Evolutionary conservation across 352 stramenopile species (phyloP), one percentile per base, ranked within the genome.

Genomic region (Pythium dissotocum): DNA sequence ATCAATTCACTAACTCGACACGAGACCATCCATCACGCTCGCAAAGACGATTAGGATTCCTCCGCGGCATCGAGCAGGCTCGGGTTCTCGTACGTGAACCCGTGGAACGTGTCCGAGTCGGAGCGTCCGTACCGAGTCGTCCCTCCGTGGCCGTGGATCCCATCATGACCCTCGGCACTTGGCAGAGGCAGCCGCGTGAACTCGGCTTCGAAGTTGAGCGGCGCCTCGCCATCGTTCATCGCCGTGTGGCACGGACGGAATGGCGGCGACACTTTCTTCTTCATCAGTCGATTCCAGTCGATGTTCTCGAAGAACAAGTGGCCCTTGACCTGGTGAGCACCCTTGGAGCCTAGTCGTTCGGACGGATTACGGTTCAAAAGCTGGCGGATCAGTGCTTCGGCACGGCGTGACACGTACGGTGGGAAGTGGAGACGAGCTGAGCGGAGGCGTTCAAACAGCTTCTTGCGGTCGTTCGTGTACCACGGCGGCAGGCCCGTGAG

Each of bases 401-500:
- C 84, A 1, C 82, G 79, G 13, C 83, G 77, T 13, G 88, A 95
- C 14, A 97, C 82, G 67, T 90, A 92, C 57, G 90, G 85, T 16
- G 89, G 89, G 69, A 97, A 94, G 48, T 93, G 84, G 30, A 97
- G 68, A 1, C 86, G 83, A 0, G 87, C 88, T 2, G 82, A 90
- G 1, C 87, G 80, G 0, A 97, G 75, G 18, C 91, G 86, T 63
- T 97, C 85, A 52, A 98, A 97, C 38, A 98, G 80, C 73, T 97
- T 97, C 72, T 97, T 86, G 52, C 90, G 86, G 79, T 98, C 94
- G 72, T 89, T 89, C 60, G 90, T 98, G 85, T 98, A 98, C 91
- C 91, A 97, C 10, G 89, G 91, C 14, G 90, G 90, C 48, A 97
- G 76, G 0, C 91, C 91, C 65, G 88, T 98, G 33, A 98, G 82